Base-by-base conservation (phyloP, 805 yeast genomes). In the Cyberlindnera meyerae region DNA sequence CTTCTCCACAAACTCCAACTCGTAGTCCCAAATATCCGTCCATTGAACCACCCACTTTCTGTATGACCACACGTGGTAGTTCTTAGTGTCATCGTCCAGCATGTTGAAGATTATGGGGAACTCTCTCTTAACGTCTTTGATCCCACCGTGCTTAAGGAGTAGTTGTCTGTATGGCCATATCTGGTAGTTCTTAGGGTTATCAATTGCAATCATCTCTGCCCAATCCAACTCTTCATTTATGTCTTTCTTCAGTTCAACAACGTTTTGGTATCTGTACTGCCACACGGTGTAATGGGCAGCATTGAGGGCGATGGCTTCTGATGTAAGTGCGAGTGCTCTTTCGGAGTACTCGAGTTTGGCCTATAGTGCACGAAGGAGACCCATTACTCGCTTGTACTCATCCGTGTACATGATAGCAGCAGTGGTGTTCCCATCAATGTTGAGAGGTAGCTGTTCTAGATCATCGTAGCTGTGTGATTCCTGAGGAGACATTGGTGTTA, bases 11-110 rank as follows among this genome's bases (percentile, higher is more conserved):
- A 74, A 82, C 6, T 51, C 53, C 12, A 78, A 44, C 53, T 87
- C 95, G 25, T 60, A 55, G 0, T 54, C 51, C 48, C 62, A 78
- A 27, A 76, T 63, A 2, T 65, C 55, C 45, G 80, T 81, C 47
- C 65, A 66, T 25, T 69, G 65, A 8, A 82, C 80, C 16, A 85
- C 61, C 97, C 97, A 89, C 49, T 83, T 82, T 35, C 90, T 64
- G 50, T 88, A 86, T 1, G 96, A 75, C 97, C 98, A 93, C 6
- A 89, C 96, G 52, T 93, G 98, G 59, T 93, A 94, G 63, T 93
- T 93, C 55, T 93, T 93, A 5, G 80, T 57, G 54, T 93, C 98
- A 33, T 77, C 82, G 11, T 72, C 75, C 5, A 93, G 60, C 82
- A 90, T 82, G 31, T 70, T 61, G 27, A 71, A 70, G 28, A 83